A percentile compares a stretch with the other conserved stretches of the same genome.
These are phyloP conservation scores for Lycium barbarum DNA, from an alignment of 257 asterid species.

Conservation along the genomic window DNA sequence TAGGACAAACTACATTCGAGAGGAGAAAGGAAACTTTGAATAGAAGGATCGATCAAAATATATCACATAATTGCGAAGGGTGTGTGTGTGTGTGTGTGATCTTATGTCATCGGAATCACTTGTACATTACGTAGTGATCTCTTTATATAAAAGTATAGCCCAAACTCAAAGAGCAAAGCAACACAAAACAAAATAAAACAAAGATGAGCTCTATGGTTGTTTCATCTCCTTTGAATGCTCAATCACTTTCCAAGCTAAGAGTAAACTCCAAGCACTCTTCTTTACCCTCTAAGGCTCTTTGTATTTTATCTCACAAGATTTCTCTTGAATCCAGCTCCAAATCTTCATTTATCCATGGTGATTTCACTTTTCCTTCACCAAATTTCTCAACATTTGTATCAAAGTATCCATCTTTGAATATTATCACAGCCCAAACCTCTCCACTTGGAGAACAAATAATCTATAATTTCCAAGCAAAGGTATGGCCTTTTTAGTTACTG, in stretches of 20 bases:
- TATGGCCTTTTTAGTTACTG: background rate
- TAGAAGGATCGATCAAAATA: no score
- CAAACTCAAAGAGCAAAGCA: background rate
- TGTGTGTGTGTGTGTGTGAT: no score
- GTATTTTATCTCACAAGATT: background rate
- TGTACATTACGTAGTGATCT: background rate
- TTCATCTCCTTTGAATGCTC: background rate
- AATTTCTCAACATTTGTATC: slow-evolving; percentile 5
- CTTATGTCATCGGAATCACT: background rate
- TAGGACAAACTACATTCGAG: no score
- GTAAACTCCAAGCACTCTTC: background rate
- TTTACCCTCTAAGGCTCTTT: background rate
- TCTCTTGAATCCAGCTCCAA: slow-evolving; percentile 18
- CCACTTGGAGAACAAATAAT: slow-evolving; percentile 17
- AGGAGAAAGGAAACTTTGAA: no score
- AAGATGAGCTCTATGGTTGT: slow-evolving; percentile 6
- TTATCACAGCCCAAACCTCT: slow-evolving; percentile 24
- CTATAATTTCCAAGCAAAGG: slow-evolving; percentile 21
- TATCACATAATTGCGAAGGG: no score
- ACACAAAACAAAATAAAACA: background rate
- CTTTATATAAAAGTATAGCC: background rate
- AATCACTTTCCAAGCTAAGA: background rate
- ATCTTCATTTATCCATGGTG: slow-evolving; percentile 18
- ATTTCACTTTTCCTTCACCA: slow-evolving; percentile 18
- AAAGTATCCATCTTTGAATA: background rate